Evolutionary conservation across 163 green algal genomes (phyloP).

Genomic region (Scenedesmus sp.): DNA sequence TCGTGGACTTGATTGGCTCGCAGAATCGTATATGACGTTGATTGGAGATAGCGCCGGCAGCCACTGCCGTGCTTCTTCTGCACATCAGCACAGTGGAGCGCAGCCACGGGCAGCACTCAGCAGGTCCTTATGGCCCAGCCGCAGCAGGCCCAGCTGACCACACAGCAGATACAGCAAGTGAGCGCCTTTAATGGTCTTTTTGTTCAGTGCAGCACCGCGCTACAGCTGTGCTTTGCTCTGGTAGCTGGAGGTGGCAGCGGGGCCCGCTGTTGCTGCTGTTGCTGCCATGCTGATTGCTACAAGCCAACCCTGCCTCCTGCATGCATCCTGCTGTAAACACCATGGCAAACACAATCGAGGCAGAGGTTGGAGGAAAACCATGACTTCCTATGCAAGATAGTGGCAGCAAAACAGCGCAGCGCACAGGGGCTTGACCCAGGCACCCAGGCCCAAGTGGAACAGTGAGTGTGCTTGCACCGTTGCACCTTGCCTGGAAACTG

Average conservation of each 20-base stretch:
- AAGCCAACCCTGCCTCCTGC: not conserved
- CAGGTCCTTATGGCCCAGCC: not conserved
- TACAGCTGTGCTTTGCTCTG: not conserved
- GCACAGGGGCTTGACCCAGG: not conserved
- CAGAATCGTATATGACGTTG: too few relatives aligned
- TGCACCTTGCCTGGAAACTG: not conserved
- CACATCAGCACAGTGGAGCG: not conserved
- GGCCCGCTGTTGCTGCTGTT: too few relatives aligned
- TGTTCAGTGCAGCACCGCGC: not conserved
- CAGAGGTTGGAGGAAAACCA: conserved; percentile 51
- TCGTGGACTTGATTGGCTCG: too few relatives aligned
- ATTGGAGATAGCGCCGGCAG: not conserved
- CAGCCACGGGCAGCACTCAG: not conserved
- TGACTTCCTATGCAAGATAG: conserved; percentile 13
- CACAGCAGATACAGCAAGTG: conserved; percentile 37
- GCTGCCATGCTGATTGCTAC: not conserved
- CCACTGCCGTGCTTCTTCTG: not conserved
- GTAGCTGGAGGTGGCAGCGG: too few relatives aligned
- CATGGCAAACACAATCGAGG: not conserved
- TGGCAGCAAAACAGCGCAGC: conserved; percentile 16
- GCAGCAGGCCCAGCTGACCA: conserved; percentile 7
- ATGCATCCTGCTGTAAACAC: not conserved
- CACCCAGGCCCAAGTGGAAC: not conserved
- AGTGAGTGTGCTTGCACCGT: conserved; percentile 13
- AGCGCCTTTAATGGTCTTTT: not conserved